Evolutionary conservation across 768 basidiomycete genomes (phyloP), one percentile per base, ranked within the genome.

Genomic region (Tricholoma bakamatsutake): DNA sequence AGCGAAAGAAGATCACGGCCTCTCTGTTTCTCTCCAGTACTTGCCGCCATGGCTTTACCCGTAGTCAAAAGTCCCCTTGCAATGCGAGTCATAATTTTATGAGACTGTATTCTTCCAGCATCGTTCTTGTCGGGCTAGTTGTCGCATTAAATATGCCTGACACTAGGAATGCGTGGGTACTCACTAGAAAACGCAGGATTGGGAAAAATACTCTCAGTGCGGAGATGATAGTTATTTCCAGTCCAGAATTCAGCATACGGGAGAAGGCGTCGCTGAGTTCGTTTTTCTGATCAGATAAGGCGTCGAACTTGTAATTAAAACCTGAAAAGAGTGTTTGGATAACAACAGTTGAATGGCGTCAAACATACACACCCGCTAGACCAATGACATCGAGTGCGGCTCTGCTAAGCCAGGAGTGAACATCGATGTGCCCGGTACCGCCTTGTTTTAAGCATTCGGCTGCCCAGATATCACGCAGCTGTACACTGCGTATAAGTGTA

Each of bases 341-440:
- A 11, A 31, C 3, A 15, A 31, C 31, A 6, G 7, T n/a, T 9
- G 6, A 17, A n/a, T 42, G 73, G 64, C 62, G 79, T 43, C n/a
- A 28, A 39, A 21, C 79, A 64, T 76, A 79, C 61, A 67, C 73
- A 61, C 86, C 83, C 70, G 74, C 85, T 35, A 87, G 72, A 9
- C 88, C 88, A 51, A 93, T 90, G 52, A 88, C 80, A 59, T 92
- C 90, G 10, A 92, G 73, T 3, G 88, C 90, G 48, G 80, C 79
- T 54, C 80, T 80, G 45, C 80, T 82, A 3, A 91, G 71, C 81
- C 84, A 89, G 3, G 75, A 71, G 37, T 86, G 71, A 2, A 84
- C 79, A 37, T 93, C 84, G 33, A 90, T 71, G 5, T 68, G 69
- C 3, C 57, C 67, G 1, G 47, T 58, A 34, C 48, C 62, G 11